Base-by-base conservation (phyloP, 2,329 filamentous ascomycete species). In the Verticillium longisporum region DNA sequence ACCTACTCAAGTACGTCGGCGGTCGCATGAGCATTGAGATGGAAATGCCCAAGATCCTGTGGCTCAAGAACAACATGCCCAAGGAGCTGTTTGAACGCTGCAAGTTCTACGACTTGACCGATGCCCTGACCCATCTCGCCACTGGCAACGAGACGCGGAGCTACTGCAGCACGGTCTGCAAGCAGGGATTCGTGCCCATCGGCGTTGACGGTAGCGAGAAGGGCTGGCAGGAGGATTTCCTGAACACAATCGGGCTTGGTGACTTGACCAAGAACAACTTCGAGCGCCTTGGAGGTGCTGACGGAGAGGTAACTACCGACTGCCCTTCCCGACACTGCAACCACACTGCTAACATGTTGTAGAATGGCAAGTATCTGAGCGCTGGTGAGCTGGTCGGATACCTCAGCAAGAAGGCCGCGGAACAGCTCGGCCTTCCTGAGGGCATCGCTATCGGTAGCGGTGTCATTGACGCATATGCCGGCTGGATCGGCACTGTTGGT, bases 11-110 rank as follows among this genome's bases (percentile, higher is more conserved):
- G 70, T 99, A 99, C 72, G 95, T 99, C 18, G 95, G 95, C 68
- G 95, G 95, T 65, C 94, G 90, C 73, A 99, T 99, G 95, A 97
- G 92, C 73, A 94, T 97, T 66, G 95, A 99, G 80, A 99, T 99
- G 95, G 95, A 99, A 75, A 96, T 99, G 61, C 95, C 95, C 65
- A 99, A 99, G 78, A 91, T 97, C 1, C 82, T 98, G 61, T 99
- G 95, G 95, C 83, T 99, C 72, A 98, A 98, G 83, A 97, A 97
- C 76, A 86, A 98, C 77, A 98, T 99, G 95, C 90, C 95, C 2
- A 83, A 89, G 60, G 91, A 97, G 69, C 81, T 95, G 15, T 99
- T 98, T 70, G 88, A 88, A 61, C 87, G 89, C 64, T 97, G 93
- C 86, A 97, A 97, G 76, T 99, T 99, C 73, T 99, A 97, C 75